A percentile compares a stretch with the other conserved stretches of the same genome.
These are phyloP conservation scores for Mortierella claussenii DNA, from an alignment of 192 early-diverging fungal genomes.

Conservation along the genomic window DNA sequence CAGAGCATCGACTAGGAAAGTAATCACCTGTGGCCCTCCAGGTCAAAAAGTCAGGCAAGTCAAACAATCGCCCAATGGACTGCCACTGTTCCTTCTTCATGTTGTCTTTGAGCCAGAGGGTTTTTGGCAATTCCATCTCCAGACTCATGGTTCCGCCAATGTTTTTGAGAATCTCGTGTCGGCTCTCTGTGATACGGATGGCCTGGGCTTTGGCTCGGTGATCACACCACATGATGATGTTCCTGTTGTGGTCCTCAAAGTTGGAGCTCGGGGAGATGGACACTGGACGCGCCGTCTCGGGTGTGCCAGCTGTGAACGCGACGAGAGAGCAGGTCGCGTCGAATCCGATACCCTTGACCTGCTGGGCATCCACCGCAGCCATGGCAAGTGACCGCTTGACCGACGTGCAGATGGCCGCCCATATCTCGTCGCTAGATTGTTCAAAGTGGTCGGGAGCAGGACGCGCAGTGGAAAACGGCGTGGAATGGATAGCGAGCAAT, in stretches of 20 bases:
- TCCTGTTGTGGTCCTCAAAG: slow-evolving; percentile 62
- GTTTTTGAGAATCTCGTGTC: slow-evolving; percentile 66
- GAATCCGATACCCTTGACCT: slow-evolving; percentile 74
- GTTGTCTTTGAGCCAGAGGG: slow-evolving; percentile 73
- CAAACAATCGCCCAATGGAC: slow-evolving; percentile 66
- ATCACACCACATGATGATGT: slow-evolving; percentile 77
- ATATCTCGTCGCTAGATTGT: slow-evolving; percentile 76
- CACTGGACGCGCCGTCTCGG: slow-evolving; percentile 56
- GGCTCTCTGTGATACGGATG: slow-evolving; percentile 64
- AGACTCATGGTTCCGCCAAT: slow-evolving; percentile 74
- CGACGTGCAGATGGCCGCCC: slow-evolving; percentile 62
- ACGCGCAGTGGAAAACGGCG: slow-evolving; percentile 57
- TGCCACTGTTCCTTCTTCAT: slow-evolving; percentile 59
- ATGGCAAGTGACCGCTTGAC: slow-evolving; percentile 53
- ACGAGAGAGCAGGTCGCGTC: slow-evolving; percentile 84
- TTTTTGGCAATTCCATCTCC: slow-evolving; percentile 86
- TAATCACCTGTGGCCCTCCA: slow-evolving; percentile 67
- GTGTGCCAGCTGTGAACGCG: slow-evolving; percentile 54
- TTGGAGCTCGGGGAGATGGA: slow-evolving; percentile 58
- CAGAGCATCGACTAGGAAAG: slow-evolving; percentile 67
- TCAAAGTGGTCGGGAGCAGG: slow-evolving; percentile 68
- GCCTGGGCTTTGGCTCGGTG: slow-evolving; percentile 76
- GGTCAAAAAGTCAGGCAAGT: slow-evolving; percentile 80
- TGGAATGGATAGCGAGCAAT: slow-evolving; percentile 58
- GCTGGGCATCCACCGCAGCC: slow-evolving; percentile 29